Percentiles rank a stretch among this genome's conserved stretches.
These are phyloP conservation scores for Sclerotiophoma versabilis DNA, from an alignment of 2,329 filamentous ascomycete genomes.

Conservation along the genomic window DNA sequence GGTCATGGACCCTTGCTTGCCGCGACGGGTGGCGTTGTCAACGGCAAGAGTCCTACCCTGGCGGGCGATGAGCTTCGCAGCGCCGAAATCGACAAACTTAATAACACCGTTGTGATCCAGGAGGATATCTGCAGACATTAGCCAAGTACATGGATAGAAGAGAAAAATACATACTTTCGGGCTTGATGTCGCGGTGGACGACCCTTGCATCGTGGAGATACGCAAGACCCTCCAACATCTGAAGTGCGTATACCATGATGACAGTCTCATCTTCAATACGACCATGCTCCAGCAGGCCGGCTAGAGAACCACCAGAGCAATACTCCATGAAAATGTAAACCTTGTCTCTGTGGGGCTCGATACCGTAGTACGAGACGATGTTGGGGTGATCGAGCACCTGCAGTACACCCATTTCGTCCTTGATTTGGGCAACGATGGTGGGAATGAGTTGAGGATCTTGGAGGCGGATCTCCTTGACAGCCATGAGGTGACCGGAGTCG, in stretches of 20 bases:
- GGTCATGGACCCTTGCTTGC: constrained; percentile 84
- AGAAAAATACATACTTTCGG: constrained; percentile 72
- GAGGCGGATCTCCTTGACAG: constrained; percentile 96
- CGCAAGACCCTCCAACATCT: constrained; percentile 90
- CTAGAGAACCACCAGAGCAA: constrained; percentile 92
- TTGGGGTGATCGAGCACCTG: constrained; percentile 97
- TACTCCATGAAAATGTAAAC: constrained; percentile 99
- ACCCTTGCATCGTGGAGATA: constrained; percentile 93
- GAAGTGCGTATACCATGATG: constrained; percentile 93
- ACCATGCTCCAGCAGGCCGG: constrained; percentile 88
- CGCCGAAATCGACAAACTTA: constrained; percentile 98
- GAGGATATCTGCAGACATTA: constrained; percentile 73
- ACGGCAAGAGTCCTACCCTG: constrained; percentile 86
- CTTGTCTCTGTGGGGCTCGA: constrained; percentile 96
- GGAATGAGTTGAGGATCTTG: constrained; percentile 97
- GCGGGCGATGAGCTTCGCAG: constrained; percentile 93
- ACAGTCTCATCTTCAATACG: constrained; percentile 98
- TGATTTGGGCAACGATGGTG: constrained; percentile 90
- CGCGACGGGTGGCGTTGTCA: constrained; percentile 59
- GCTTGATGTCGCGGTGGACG: constrained; percentile 96
- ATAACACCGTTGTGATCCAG: constrained; percentile 98
- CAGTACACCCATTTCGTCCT: constrained; percentile 95
- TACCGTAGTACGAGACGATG: constrained; percentile 96
- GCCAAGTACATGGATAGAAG: constrained; percentile 23
- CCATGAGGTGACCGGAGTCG: constrained; percentile 95